Conservation (phyloP, 306 rosid genomes). For the Rosa multiflora region DNA sequence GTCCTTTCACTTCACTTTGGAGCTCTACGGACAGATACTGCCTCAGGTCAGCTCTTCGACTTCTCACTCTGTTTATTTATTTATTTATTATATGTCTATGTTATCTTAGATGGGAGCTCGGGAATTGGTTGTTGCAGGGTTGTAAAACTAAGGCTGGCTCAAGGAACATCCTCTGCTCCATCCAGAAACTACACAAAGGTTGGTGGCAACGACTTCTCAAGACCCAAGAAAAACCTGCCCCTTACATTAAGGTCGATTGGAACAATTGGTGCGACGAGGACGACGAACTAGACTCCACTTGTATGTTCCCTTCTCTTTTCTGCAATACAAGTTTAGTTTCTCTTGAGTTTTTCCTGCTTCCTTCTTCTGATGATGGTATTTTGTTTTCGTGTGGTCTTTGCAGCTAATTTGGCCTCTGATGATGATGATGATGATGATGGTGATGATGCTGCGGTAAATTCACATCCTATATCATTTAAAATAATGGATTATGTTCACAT, state of each 20-base stretch:
- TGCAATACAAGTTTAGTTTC: background rate
- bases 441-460: slow-evolving; percentile 45
- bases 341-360: background rate
- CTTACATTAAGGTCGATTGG: slow-evolving; percentile 87
- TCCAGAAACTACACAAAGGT: slow-evolving; percentile 71
- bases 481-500: slow-evolving; percentile 11
- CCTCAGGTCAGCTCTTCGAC: slow-evolving; percentile 44
- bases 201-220: slow-evolving; percentile 86
- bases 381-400: slow-evolving; percentile 29
- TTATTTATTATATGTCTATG: background rate
- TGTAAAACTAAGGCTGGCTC: slow-evolving; percentile 68
- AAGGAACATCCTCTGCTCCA: slow-evolving; percentile 72
- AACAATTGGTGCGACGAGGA: slow-evolving; percentile 85
- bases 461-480: slow-evolving; percentile 13
- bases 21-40: slow-evolving; percentile 58
- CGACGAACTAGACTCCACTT: slow-evolving; percentile 51
- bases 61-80: too few relatives aligned
- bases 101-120: background rate
- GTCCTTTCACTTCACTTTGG: slow-evolving; percentile 60
- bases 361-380: slow-evolving; percentile 11
- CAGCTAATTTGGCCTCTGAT: slow-evolving; percentile 68
- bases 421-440: slow-evolving; percentile 28
- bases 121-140: slow-evolving; percentile 26
- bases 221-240: slow-evolving; percentile 82
- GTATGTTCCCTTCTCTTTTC: slow-evolving; percentile 35